Percentiles rank a stretch among this genome's conserved stretches.
These are phyloP conservation scores for Aphanomyces cochlioides DNA, from an alignment of 352 stramenopile genomes.

Conservation along the genomic window DNA sequence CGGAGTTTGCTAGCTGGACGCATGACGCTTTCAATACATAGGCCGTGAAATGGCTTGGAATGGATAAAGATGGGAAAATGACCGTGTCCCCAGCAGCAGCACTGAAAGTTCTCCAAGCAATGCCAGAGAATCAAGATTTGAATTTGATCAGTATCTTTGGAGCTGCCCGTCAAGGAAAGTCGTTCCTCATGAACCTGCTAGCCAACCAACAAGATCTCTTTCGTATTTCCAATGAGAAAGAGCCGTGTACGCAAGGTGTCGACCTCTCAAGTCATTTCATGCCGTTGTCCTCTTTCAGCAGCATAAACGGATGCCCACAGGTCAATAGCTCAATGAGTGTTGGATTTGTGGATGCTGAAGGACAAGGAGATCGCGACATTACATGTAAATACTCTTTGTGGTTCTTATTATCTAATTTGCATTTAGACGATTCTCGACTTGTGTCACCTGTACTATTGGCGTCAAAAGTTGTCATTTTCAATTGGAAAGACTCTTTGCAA, in stretches of 20 bases:
- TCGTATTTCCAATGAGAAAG: slow-evolving; percentile 82
- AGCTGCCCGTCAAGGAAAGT: slow-evolving; percentile 77
- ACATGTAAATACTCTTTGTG: slow-evolving; percentile 48
- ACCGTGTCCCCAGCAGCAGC: slow-evolving; percentile 59
- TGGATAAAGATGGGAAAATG: slow-evolving; percentile 52
- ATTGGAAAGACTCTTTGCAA: slow-evolving; percentile 87
- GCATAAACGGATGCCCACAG: slow-evolving; percentile 56
- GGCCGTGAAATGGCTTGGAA: slow-evolving; percentile 83
- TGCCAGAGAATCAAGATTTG: slow-evolving; percentile 53
- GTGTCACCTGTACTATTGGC: slow-evolving; percentile 79
- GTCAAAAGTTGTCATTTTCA: slow-evolving; percentile 86
- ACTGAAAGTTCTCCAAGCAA: slow-evolving; percentile 53
- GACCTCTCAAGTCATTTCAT: slow-evolving; percentile 77
- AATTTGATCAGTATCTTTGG: slow-evolving; percentile 87
- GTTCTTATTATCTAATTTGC: slow-evolving; percentile 14
- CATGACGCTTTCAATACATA: slow-evolving; percentile 29
- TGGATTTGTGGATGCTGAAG: slow-evolving; percentile 83
- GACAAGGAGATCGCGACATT: slow-evolving; percentile 81
- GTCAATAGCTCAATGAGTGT: slow-evolving; percentile 51
- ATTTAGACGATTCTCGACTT: slow-evolving; percentile 68
- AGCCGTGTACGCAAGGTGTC: slow-evolving; percentile 82
- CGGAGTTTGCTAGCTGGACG: not conserved
- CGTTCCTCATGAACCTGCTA: slow-evolving; percentile 84
- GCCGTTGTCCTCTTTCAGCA: slow-evolving; percentile 61
- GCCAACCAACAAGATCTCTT: slow-evolving; percentile 83